Percentiles rank a stretch among this genome's conserved stretches.
phyloP scores from a whole-genome alignment of 768 basidiomycete species.

The Chiua virens region DNA sequence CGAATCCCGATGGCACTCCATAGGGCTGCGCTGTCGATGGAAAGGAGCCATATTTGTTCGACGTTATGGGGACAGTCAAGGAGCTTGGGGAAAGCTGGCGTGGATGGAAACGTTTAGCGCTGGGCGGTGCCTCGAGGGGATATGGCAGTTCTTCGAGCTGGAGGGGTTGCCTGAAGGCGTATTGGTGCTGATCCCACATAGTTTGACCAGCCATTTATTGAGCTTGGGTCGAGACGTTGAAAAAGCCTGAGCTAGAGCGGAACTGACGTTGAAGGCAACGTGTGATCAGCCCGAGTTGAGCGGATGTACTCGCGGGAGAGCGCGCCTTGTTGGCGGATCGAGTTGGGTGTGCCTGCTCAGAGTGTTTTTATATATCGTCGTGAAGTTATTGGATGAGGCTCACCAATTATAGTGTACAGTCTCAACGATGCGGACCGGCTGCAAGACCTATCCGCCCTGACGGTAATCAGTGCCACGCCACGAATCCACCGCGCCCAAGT shows the following conservation, averaged over 20 bases:
- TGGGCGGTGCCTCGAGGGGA: conserved; percentile 12
- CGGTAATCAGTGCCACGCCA: background rate
- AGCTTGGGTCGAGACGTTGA: conserved; percentile 25
- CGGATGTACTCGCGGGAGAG: background rate
- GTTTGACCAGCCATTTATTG: conserved; percentile 8
- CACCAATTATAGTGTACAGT: background rate
- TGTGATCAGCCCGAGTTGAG: conserved; percentile 6
- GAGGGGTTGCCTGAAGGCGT: conserved; percentile 14
- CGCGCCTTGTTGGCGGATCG: too few relatives aligned
- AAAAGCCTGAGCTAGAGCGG: too few relatives aligned
- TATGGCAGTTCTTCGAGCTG: conserved; percentile 31
- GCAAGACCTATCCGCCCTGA: conserved; percentile 2
- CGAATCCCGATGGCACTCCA: conserved; percentile 10
- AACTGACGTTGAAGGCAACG: background rate
- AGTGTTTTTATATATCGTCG: conserved; percentile 12
- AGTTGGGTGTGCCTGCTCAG: background rate
- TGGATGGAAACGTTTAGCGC: conserved; percentile 11
- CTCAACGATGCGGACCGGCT: conserved; percentile 10
- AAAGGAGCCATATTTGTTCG: conserved; percentile 10
- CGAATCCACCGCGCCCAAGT: background rate
- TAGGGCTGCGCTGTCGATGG: conserved; percentile 11
- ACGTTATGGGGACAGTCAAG: background rate
- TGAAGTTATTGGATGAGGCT: background rate
- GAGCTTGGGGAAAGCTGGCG: conserved; percentile 4
- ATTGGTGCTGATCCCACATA: conserved; percentile 20